phyloP scores from a whole-genome alignment of 1,139 yeast species.

The Lodderomyces beijingensis region DNA sequence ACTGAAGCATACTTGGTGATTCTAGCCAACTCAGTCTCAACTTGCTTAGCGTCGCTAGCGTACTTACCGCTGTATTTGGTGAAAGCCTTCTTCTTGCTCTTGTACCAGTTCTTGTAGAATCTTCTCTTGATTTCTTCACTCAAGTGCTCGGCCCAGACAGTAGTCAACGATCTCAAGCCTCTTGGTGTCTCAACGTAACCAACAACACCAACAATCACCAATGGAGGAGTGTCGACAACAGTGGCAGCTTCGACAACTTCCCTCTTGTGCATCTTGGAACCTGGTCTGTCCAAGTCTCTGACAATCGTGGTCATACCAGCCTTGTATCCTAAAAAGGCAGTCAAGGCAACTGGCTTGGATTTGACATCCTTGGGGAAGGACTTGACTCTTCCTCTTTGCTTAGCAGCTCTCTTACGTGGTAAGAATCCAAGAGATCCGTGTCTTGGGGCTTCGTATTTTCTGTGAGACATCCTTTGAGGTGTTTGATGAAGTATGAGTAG shows the following conservation, averaged over 20 bases:
- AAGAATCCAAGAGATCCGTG: conserved; percentile 99
- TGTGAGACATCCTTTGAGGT: conserved; percentile 77
- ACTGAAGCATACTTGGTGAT: conserved; percentile 97
- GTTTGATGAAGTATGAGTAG: conserved; percentile 22
- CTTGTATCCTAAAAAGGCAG: conserved; percentile 99
- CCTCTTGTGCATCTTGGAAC: conserved; percentile 99
- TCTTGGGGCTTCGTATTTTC: conserved; percentile 99
- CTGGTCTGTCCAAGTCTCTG: conserved; percentile 99
- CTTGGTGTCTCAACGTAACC: conserved; percentile 99
- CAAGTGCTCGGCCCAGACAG: conserved; percentile 99
- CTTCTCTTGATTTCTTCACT: conserved; percentile 99
- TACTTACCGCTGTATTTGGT: conserved; percentile 99
- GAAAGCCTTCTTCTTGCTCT: conserved; percentile 99
- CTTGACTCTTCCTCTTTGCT: conserved; percentile 98
- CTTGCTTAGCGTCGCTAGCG: conserved; percentile 84
- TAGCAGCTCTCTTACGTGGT: conserved; percentile 99
- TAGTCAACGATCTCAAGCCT: conserved; percentile 98
- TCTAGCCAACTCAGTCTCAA: conserved; percentile 97
- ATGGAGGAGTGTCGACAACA: conserved; percentile 98
- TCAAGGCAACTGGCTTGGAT: conserved; percentile 97
- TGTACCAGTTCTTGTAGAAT: conserved; percentile 99
- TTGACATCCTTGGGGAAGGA: conserved; percentile 99
- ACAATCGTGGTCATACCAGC: conserved; percentile 99
- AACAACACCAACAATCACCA: conserved; percentile 98
- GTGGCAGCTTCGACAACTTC: conserved; percentile 99